Base-by-base conservation (phyloP, 75 land plant genomes). In the Gnetum montanum region DNA sequence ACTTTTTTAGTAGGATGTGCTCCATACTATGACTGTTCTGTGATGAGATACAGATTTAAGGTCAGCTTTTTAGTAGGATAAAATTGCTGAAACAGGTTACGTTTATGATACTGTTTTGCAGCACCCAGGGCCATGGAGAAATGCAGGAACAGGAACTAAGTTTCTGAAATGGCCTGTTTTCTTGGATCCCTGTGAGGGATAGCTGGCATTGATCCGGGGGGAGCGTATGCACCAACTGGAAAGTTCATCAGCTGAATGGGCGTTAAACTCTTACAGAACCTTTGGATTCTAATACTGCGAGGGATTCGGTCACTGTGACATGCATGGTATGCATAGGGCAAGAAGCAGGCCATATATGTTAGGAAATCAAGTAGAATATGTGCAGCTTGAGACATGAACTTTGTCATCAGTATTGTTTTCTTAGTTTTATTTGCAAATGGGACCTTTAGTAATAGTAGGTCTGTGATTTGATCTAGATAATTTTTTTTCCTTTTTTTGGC, bases 61-160 rank as follows among this genome's bases (percentile, higher is more conserved):
- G 41, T 40, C n/a, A n/a, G n/a, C n/a, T n/a, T n/a, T n/a, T n/a
- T n/a, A n/a, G n/a, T n/a, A n/a, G n/a, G n/a, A n/a, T n/a, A n/a
- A n/a, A n/a, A n/a, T n/a, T n/a, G n/a, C n/a, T n/a, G n/a, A n/a
- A n/a, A n/a, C n/a, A n/a, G n/a, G n/a, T n/a, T n/a, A n/a, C n/a
- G n/a, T n/a, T n/a, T n/a, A n/a, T n/a, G n/a, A n/a, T n/a, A n/a
- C n/a, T 25, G 19, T 26, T 22, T 15, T 73, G 71, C 70, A 73
- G 76, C 71, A 43, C 76, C 76, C 31, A 73, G 76, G 71, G 66
- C 76, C 65, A 68, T 62, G 71, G 70, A 73, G 66, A 73, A 73
- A 49, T 61, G 76, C 65, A 73, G 68, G 63, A 73, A 58, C 67
- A 47, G 37, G 44, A 68, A 54, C 62, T 68, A 69, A 67, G 22